Evolutionary conservation across 2,329 filamentous ascomycete species (phyloP).

Genomic region (Chaetothyriales sp.): DNA sequence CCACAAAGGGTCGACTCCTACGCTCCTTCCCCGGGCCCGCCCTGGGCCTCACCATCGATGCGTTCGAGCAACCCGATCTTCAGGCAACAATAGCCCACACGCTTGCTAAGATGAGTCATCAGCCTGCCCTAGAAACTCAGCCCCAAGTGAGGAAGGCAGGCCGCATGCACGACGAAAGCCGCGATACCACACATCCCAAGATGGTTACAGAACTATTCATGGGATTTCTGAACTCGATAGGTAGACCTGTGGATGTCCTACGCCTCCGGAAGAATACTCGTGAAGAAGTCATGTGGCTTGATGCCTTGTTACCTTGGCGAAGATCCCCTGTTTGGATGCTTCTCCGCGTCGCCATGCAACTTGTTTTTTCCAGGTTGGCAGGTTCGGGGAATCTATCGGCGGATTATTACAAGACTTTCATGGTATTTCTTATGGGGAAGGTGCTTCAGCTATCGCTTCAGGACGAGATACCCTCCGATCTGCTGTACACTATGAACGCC

Average conservation of each 20-base stretch:
- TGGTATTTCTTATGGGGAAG: conserved; percentile 33
- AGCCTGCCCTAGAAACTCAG: conserved; percentile 24
- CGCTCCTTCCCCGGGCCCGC: conserved; percentile 34
- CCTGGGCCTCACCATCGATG: conserved; percentile 19
- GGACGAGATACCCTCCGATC: conserved; percentile 16
- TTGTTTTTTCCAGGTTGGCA: conserved; percentile 8
- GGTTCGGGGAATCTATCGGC: neutral
- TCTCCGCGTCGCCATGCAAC: conserved; percentile 39
- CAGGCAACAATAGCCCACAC: conserved; percentile 20
- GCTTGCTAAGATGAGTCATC: conserved; percentile 25
- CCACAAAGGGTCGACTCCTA: conserved; percentile 26
- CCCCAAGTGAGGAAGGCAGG: conserved; percentile 28
- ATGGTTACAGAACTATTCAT: conserved; percentile 39
- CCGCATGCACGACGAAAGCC: conserved; percentile 26
- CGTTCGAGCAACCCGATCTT: conserved; percentile 18
- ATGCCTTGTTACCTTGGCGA: conserved; percentile 32
- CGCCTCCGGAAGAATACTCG: conserved; percentile 39
- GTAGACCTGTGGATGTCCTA: conserved; percentile 14
- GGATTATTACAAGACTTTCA: conserved; percentile 37
- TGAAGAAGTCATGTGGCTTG: conserved; percentile 39
- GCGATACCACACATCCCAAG: conserved; percentile 37
- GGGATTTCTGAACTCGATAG: conserved; percentile 30
- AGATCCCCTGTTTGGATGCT: conserved; percentile 43
- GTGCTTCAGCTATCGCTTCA: conserved; percentile 22
- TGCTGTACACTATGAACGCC: conserved; percentile 29